Base-by-base conservation (phyloP, 2,329 filamentous ascomycete species). In the Canariomyces notabilis region DNA sequence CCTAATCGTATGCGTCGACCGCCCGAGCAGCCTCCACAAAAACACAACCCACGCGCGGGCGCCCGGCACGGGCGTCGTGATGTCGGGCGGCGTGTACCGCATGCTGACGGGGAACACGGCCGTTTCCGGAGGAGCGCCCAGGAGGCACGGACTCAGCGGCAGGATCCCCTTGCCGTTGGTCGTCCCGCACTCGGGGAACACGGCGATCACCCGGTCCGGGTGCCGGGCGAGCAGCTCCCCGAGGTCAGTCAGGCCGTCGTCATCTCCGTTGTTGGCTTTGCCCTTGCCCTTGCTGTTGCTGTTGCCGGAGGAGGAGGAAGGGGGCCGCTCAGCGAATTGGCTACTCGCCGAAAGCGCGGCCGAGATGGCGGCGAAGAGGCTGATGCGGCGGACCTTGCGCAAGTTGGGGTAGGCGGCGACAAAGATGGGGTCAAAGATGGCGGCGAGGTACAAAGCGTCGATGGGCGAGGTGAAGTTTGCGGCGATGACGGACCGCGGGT, bases 361-460 rank as follows among this genome's bases (percentile, higher is more conserved):
- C 16, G 83, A 60, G 39, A 95, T 81, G 39, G 90, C 89, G 57
- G 80, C 72, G 35, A 89, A 73, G 5, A 97, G 80, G 3, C 85
- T 85, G 37, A 97, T 80, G 37, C 76, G 84, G 57, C 84, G 81
- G 20, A 98, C 85, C 49, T 82, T 79, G 37, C 80, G 77, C 3
- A 82, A 85, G 49, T 75, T 72, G 0, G 90, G 89, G 65, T 89
- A 96, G 0, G 85, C 88, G 37, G 87, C 73, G 9, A 89, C 94
- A 69, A 98, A 97, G 64, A 98, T 77, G 2, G 93, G 93, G 64
- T 96, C 89, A 72, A 97, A 98, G 61, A 97, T 89, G 53, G 89
- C 90, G 49, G 93, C 89, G 19, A 98, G 82, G 67, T 97, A 98
- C 46, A 98, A 72, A 14, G 89, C 85, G 65, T 98, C 93, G 63